These are phyloP conservation scores for Teunomyces stri DNA, from an alignment of 805 yeast genomes.

Conservation along the genomic window DNA sequence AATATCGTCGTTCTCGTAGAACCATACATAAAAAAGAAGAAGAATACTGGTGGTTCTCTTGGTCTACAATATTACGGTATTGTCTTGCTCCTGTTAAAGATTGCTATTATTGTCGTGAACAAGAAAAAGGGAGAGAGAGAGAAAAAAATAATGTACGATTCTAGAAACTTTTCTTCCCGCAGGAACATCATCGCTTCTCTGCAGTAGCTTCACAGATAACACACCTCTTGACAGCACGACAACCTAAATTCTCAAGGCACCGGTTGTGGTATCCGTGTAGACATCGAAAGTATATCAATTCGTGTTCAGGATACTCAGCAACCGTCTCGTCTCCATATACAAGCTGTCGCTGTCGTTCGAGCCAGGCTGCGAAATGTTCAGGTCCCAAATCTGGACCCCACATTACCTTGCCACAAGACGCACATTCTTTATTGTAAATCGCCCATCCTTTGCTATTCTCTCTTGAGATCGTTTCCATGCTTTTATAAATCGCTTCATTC, in stretches of 20 bases:
- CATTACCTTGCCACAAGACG: slow-evolving; percentile 69
- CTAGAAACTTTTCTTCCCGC: neutral
- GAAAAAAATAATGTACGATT: neutral
- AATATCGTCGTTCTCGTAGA: too few species aligned
- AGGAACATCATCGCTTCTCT: neutral
- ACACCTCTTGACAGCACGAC: slow-evolving; percentile 18
- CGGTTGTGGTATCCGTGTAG: slow-evolving; percentile 61
- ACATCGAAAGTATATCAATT: slow-evolving; percentile 59
- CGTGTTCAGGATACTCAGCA: slow-evolving; percentile 19
- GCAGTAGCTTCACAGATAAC: slow-evolving; percentile 18
- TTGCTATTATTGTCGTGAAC: too few species aligned
- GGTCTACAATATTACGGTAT: too few species aligned
- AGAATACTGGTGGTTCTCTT: too few species aligned
- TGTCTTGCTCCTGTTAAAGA: too few species aligned
- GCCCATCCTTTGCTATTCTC: slow-evolving; percentile 60
- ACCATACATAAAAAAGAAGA: too few species aligned
- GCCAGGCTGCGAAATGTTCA: slow-evolving; percentile 57
- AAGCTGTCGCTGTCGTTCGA: slow-evolving; percentile 28
- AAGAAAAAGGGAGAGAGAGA: too few species aligned
- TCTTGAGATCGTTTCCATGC: slow-evolving; percentile 41
- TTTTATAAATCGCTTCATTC: slow-evolving; percentile 52
- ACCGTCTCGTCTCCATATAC: neutral
- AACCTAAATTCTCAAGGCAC: slow-evolving; percentile 49
- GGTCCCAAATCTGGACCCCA: slow-evolving; percentile 63
- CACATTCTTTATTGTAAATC: slow-evolving; percentile 52